Percentiles rank a stretch among this genome's conserved stretches.
phyloP scores from a whole-genome alignment of 495 filamentous ascomycete genomes.

The Penicillium macrosclerotiorum region DNA sequence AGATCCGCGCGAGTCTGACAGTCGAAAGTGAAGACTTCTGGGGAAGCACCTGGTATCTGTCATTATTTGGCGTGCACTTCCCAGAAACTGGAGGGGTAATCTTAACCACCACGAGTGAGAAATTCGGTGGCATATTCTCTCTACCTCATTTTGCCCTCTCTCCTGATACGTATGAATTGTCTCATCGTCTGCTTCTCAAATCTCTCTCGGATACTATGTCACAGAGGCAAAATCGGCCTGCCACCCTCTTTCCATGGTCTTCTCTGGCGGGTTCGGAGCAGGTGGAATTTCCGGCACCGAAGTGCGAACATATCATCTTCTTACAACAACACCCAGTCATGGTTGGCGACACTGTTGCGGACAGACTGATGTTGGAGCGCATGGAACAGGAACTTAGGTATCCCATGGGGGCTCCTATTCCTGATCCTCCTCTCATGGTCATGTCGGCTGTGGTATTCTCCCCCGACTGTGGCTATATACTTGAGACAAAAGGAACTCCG shows the following conservation, averaged over 20 bases:
- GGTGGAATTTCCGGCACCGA: conserved; percentile 59
- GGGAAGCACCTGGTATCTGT: conserved; percentile 71
- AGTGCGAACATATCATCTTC: conserved; percentile 87
- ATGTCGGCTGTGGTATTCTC: conserved; percentile 90
- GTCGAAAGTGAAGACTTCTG: conserved; percentile 66
- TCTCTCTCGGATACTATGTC: conserved; percentile 66
- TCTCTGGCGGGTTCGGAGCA: conserved; percentile 57
- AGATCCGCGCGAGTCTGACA: conserved; percentile 63
- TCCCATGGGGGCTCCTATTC: conserved; percentile 76
- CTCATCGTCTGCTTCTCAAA: conserved; percentile 64
- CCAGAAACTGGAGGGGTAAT: conserved; percentile 70
- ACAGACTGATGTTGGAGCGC: conserved; percentile 51
- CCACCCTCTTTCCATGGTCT: conserved; percentile 60
- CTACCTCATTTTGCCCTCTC: conserved; percentile 79
- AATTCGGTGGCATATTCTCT: conserved; percentile 84
- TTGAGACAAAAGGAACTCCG: conserved; percentile 85
- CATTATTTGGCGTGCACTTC: conserved; percentile 80
- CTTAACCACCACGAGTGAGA: conserved; percentile 84
- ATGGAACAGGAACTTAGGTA: conserved; percentile 84
- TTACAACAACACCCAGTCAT: conserved; percentile 71
- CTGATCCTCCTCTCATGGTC: conserved; percentile 62
- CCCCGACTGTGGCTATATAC: conserved; percentile 86
- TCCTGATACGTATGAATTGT: conserved; percentile 61
- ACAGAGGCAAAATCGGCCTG: conserved; percentile 52
- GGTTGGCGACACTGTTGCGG: conserved; percentile 32